Base-by-base conservation (phyloP, 1,139 yeast species). In the Yamadazyma taylorii region DNA sequence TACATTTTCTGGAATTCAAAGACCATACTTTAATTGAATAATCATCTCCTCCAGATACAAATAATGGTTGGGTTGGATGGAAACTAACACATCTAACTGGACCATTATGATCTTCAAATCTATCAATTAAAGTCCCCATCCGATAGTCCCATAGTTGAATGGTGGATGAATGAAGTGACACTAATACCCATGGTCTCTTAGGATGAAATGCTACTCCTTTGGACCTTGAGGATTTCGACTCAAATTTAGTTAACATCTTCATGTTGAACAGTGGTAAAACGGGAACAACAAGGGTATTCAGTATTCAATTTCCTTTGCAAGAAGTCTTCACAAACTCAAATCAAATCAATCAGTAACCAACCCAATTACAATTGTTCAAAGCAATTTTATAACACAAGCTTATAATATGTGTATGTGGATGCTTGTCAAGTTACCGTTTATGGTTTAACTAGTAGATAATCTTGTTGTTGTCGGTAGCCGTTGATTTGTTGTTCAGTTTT, bases 161-260 rank as follows among this genome's bases (percentile, higher is more conserved):
- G 14, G 96, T 88, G 22, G 96, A 88, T 17, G 96, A 86, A 63
- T 90, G 95, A 47, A 94, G 75, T 5, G 97, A 89, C 25, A 92
- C 97, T 53, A 94, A 75, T 38, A 88, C 87, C 97, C 98, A 94
- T 38, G 99, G 97, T 61, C 95, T 75, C 49, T 82, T 85, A 36
- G 98, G 97, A 63, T 94, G 99, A 66, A 94, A 92, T 40, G 98
- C 97, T 56, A 94, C 89, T 47, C 97, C 97, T 68, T 94, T 94
- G 37, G 97, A 97, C 76, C 98, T 78, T 39, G 97, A 88, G 51
- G 97, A 90, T 78, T 94, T 94, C 56, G 97, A 89, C 72, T 94
- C 98, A 67, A 94, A 94, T 83, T 86, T 89, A 40, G 96, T 89
- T 61, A 89, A 79, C 96, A 89, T 85, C 87, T 89, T 89, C 97